Evolutionary conservation across 345 rosid genomes (phyloP).

Genomic region (Bruguiera parviflora): DNA sequence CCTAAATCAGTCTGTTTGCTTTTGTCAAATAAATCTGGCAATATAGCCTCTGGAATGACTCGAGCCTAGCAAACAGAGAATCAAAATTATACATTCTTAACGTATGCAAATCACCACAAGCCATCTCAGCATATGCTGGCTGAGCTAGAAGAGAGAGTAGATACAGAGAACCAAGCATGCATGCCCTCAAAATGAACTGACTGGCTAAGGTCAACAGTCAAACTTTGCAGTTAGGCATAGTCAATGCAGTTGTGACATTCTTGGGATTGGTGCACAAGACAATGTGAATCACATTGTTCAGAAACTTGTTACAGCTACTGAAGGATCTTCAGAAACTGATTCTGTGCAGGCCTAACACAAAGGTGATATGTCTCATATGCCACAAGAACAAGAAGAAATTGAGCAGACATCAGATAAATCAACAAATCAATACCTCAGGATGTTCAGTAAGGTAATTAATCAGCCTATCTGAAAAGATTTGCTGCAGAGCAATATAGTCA

Average conservation of each 20-base stretch:
- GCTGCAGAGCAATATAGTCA: constrained; percentile 31
- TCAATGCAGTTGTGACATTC: neutral
- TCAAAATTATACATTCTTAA: neutral
- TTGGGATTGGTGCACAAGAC: neutral
- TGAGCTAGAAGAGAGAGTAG: neutral
- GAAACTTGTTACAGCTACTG: neutral
- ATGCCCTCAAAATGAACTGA: neutral
- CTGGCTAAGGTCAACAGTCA: neutral
- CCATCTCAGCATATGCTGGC: too few species aligned
- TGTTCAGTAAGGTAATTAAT: constrained; percentile 25
- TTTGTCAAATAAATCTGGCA: constrained; percentile 35
- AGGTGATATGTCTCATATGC: neutral
- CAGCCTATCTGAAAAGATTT: constrained; percentile 38
- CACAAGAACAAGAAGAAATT: neutral
- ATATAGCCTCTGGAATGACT: constrained; percentile 39
- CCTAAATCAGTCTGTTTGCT: constrained; percentile 4
- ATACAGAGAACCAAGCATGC: neutral
- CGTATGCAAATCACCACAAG: neutral
- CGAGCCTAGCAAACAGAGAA: constrained; percentile 24
- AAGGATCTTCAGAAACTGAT: neutral
- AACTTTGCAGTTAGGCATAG: neutral
- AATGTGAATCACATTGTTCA: neutral
- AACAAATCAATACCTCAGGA: constrained; percentile 38
- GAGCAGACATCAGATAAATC: neutral
- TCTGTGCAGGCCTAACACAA: neutral